phyloP scores from a whole-genome alignment of 1,284 basidiomycete species.

The Ceratobasidium sp. region DNA sequence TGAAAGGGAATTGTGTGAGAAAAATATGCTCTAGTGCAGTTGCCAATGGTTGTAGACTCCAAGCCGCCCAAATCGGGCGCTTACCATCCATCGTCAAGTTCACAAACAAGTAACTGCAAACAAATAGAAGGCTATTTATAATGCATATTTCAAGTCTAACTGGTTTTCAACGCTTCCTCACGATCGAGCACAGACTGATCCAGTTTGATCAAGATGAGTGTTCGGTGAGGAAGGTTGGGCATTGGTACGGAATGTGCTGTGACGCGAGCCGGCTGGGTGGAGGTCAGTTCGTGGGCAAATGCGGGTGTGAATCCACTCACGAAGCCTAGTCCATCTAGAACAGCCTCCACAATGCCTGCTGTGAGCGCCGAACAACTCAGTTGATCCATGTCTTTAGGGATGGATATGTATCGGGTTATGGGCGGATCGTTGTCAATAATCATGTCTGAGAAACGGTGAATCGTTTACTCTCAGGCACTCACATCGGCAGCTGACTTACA shows the following conservation, averaged over 20 bases:
- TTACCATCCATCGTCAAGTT: not conserved
- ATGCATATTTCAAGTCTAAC: slow-evolving; percentile 4
- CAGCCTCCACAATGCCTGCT: slow-evolving; percentile 96
- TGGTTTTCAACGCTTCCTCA: slow-evolving; percentile 74
- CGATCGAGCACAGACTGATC: slow-evolving; percentile 89
- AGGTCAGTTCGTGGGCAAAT: slow-evolving; percentile 25
- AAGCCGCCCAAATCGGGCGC: not conserved
- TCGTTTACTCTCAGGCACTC: not conserved
- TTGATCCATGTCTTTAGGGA: slow-evolving; percentile 93
- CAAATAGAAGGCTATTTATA: too few species aligned
- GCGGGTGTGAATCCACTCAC: slow-evolving; percentile 65
- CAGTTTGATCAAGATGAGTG: slow-evolving; percentile 93
- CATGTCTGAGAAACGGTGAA: slow-evolving; percentile 78
- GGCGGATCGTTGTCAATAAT: slow-evolving; percentile 96
- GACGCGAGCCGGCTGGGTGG: slow-evolving; percentile 87
- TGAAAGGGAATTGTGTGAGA: not conserved
- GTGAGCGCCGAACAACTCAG: slow-evolving; percentile 96
- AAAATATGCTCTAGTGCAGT: not conserved
- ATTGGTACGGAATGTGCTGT: slow-evolving; percentile 95
- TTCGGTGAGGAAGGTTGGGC: slow-evolving; percentile 81
- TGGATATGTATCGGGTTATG: slow-evolving; percentile 89
- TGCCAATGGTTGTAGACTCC: not conserved
- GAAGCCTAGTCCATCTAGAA: slow-evolving; percentile 94
- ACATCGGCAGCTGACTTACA: slow-evolving; percentile 64
- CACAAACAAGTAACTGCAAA: not conserved